Conservation (phyloP, 352 stramenopile species). For the Phytophthora syringae region DNA sequence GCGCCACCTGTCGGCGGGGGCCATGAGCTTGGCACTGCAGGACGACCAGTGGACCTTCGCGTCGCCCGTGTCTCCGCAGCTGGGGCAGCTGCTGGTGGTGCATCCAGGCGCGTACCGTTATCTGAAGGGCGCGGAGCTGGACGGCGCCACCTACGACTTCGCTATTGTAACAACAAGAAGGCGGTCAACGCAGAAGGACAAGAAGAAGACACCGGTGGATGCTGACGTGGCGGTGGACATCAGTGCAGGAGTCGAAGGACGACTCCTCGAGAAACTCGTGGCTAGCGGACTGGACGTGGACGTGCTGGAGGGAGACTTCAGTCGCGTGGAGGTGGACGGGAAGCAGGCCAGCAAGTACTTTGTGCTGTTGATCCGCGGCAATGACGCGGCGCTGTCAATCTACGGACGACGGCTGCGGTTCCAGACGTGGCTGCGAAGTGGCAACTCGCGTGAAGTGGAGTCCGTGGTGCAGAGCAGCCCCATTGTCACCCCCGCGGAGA, state of each 20-base stretch:
- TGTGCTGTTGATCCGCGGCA: constrained; percentile 74
- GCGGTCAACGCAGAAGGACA: constrained; percentile 25
- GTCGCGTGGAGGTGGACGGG: constrained; percentile 34
- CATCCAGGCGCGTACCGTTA: constrained; percentile 60
- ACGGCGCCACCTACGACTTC: constrained; percentile 70
- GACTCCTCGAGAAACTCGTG: constrained; percentile 67
- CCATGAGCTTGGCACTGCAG: constrained; percentile 60
- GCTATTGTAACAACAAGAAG: constrained; percentile 72
- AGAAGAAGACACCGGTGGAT: not conserved
- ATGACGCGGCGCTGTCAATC: constrained; percentile 60
- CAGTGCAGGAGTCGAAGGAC: constrained; percentile 34
- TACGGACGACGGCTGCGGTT: constrained; percentile 72
- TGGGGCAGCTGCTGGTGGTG: constrained; percentile 33
- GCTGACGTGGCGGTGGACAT: constrained; percentile 30
- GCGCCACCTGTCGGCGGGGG: constrained; percentile 53
- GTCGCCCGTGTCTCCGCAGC: constrained; percentile 45
- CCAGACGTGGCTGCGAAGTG: constrained; percentile 79
- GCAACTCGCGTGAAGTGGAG: constrained; percentile 79
- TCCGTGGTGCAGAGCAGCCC: constrained; percentile 58
- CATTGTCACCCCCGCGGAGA: constrained; percentile 74
- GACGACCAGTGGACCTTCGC: constrained; percentile 67
- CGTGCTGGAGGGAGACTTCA: constrained; percentile 78
- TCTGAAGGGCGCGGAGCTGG: constrained; percentile 57
- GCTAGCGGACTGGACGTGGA: constrained; percentile 74
- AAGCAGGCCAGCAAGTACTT: constrained; percentile 71